Base-by-base conservation (phyloP, 1,139 yeast species). In the Saccharomycopsis phalli region DNA sequence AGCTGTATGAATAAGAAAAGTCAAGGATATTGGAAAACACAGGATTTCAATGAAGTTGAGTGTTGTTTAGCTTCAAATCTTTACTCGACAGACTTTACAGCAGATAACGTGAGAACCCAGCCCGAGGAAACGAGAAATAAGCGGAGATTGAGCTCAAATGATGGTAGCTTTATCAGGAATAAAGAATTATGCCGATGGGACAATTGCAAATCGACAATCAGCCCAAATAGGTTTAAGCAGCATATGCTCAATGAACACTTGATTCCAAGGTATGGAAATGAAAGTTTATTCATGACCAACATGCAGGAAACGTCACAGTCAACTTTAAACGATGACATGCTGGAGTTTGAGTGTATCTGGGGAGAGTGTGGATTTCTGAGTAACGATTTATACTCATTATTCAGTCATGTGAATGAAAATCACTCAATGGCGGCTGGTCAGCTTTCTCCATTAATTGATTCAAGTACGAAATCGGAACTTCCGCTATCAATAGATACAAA, bases 341-440 rank as follows among this genome's bases (percentile, higher is more conserved):
- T 40, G 13, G 49, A 47, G 38, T 60, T 47, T 51, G 73, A 61
- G 38, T 84, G 95, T 62, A 84, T 77, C 54, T 83, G 94, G 94
- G 62, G 65, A 46, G 68, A 75, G 41, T 84, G 95, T 65, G 62
- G 69, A 39, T 80, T 65, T 53, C 61, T 65, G 32, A 68, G 81
- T 31, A 53, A 60, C 17, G 75, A 76, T 50, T 55, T 77, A 33
- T 62, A 73, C 31, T 58, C 70, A 2, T 62, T 84, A 32, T 59
- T 81, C 16, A 62, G 67, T 37, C 95, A 84, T 58, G 66, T 83
- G 42, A 71, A 74, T 39, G 59, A 68, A 11, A 70, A 68, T 35
- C 81, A 76, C 16, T 33, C 36, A 30, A 14, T 31, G 6, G 14
- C 10, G 20, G 17, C n/a, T 17, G 19, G n/a, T n/a, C n/a, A n/a